These are phyloP conservation scores for Ceratocystis lukuohia DNA, from an alignment of 2,329 filamentous ascomycete genomes.

Conservation along the genomic window DNA sequence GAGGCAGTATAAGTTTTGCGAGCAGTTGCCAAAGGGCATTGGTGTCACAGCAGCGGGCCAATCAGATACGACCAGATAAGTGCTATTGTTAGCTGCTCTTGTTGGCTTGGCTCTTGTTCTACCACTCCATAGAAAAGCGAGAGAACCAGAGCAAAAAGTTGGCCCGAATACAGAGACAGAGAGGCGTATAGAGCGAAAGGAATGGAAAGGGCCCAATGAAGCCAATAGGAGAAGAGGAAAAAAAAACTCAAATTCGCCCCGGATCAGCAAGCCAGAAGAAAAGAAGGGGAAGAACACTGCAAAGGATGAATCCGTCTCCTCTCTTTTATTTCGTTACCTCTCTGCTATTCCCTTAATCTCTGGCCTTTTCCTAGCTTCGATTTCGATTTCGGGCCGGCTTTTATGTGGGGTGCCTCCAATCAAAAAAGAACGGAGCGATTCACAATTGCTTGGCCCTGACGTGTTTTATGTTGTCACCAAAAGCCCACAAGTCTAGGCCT, in stretches of 20 bases:
- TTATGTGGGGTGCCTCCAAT: neutral
- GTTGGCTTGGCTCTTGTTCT: neutral
- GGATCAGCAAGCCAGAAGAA: neutral
- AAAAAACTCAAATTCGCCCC: neutral
- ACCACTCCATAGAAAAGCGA: neutral
- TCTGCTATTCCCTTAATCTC: neutral
- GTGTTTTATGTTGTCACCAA: constrained; percentile 3
- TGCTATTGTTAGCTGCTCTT: neutral
- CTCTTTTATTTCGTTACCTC: constrained; percentile 1
- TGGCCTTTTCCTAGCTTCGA: neutral
- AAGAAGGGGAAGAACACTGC: neutral
- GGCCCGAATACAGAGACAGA: neutral
- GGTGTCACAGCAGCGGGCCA: neutral
- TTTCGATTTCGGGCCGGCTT: constrained; percentile 5
- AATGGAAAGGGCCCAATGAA: neutral
- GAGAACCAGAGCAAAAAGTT: neutral
- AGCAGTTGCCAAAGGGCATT: neutral
- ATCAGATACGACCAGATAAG: neutral
- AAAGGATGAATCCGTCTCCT: neutral
- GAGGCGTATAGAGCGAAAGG: neutral
- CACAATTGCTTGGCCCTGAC: neutral
- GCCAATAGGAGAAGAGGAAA: neutral
- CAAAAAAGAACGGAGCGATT: neutral
- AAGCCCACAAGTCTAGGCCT: neutral
- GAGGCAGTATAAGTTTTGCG: neutral